Evolutionary conservation across 148 eudicot genomes (phyloP), one percentile per base, ranked within the genome.

Genomic region (Rhododendron williamsianum): DNA sequence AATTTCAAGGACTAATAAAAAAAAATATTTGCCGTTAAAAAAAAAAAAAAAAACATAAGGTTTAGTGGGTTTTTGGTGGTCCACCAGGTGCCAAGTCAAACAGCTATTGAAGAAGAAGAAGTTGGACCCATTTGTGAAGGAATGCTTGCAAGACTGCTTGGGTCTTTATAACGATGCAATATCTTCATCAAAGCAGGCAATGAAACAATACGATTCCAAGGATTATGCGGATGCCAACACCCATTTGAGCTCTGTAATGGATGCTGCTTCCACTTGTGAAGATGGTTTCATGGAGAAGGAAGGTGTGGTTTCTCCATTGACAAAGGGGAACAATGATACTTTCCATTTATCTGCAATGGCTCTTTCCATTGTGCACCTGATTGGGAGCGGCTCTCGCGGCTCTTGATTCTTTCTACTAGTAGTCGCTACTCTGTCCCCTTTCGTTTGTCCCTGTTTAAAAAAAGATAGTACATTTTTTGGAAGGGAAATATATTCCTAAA

Each of bases 261-360:
- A 90, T 19, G 92, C 90, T 11, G 77, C 92, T 0, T 88, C 87
- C 0, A 93, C 93, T 25, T 94, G 97, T 80, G 97, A 94, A 83
- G 90, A 89, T 6, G 95, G 92, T 43, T 92, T 94, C 67, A 51
- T 76, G n/a, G 94, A 92, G 83, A 63, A 71, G 60, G 6, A 60
- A 38, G 92, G 90, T 1, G 92, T 78, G 25, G 87, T 80, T 35
- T 91, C 93, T 45, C 94, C 93, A 23, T 90, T 94, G 52, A 91
- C 84, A 8, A 85, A 76, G 63, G 81, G 87, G n/a, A 92, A 93
- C 30, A 71, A 85, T n/a, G 74, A 84, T 19, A 77, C 86, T 1
- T 93, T 91, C 84, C 79, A 88, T 74, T 80, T 94, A 82, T 88
- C 90, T 36, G 90, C 95, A 27, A 84, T 94, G 69, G 86, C 91